Base-by-base conservation (phyloP, 805 yeast species). In the Starmera quercuum region DNA sequence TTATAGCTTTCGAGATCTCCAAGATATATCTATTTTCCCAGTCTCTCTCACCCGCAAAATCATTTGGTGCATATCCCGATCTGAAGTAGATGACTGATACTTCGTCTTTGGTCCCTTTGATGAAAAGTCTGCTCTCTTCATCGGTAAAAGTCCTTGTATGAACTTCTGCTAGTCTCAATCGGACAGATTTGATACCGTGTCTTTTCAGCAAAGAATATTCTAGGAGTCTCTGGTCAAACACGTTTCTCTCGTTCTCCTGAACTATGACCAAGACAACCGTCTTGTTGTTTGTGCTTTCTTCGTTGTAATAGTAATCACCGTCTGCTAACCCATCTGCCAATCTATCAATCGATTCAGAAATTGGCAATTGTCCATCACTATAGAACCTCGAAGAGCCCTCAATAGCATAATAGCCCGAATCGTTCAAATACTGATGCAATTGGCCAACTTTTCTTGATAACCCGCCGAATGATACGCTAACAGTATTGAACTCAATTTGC, bases 401-500 rank as follows among this genome's bases (percentile, higher is more conserved):
- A 42, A 39, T 17, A 20, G 62, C 62, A 49, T 83, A 83, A n/a
- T 58, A 56, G 3, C 87, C 87, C 7, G 63, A 49, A 4, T 58
- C 50, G 51, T 83, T 81, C 49, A 82, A 58, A 46, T 71, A 84
- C 15, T 67, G 56, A 57, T 92, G 98, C 36, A 85, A 62, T 44
- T 73, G 65, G 15, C 92, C 83, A 18, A 85, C 90, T 53, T 80
- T 83, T 11, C 86, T 56, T 2, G 95, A 80, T 36, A 92, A 65
- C 0, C 95, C 97, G 15, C 95, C 96, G 63, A 92, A 92, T 1
- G 97, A 88, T 4, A 90, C 95, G 48, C 95, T 83, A 4, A 92
- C 85, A 1, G 98, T 88, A 59, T 92, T 92, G 63, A 90, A 90
- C 56, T 92, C 99, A 33, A 92, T 92, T 58, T 92, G 98, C 53